Percentiles rank a stretch among this genome's conserved stretches.
Conservation (phyloP, 257 asterid species). For the Forsythia suspensa region DNA sequence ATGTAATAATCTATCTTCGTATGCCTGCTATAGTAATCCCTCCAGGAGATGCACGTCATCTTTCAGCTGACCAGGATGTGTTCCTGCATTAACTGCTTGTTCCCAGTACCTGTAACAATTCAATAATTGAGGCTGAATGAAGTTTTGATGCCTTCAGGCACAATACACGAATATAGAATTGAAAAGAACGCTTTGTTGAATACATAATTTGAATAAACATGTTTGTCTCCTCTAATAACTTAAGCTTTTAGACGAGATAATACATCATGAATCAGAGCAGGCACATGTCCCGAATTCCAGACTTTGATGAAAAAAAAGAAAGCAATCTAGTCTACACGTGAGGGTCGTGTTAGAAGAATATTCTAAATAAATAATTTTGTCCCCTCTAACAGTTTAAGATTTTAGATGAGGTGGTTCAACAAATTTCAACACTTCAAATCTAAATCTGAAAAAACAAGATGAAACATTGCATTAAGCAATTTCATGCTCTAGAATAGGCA, state of each 20-base stretch:
- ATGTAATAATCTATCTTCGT: no score
- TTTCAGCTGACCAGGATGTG: conserved; percentile 93
- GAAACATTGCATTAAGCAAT: neutral
- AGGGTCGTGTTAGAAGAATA: neutral
- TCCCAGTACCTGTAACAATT: conserved; percentile 70
- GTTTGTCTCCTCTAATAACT: neutral
- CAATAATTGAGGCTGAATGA: neutral
- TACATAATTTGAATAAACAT: neutral
- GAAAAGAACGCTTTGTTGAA: neutral
- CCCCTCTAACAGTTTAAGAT: no score
- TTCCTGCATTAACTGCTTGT: conserved; percentile 58
- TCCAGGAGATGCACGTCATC: conserved; percentile 95
- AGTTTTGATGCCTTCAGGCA: neutral
- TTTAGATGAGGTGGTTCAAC: neutral
- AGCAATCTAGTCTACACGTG: neutral
- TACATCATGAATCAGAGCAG: neutral
- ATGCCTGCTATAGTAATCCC: conserved; percentile 87
- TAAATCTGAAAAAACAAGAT: neutral
- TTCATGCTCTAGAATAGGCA: neutral
- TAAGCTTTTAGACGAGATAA: no score
- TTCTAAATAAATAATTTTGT: no score
- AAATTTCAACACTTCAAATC: neutral
- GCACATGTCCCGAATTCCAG: neutral
- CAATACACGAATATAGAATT: neutral
- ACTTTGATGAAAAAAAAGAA: no score